A percentile compares a stretch with the other conserved stretches of the same genome.
Evolutionary conservation across 768 basidiomycete species (phyloP).

Genomic region (Crassisporium funariophilum): DNA sequence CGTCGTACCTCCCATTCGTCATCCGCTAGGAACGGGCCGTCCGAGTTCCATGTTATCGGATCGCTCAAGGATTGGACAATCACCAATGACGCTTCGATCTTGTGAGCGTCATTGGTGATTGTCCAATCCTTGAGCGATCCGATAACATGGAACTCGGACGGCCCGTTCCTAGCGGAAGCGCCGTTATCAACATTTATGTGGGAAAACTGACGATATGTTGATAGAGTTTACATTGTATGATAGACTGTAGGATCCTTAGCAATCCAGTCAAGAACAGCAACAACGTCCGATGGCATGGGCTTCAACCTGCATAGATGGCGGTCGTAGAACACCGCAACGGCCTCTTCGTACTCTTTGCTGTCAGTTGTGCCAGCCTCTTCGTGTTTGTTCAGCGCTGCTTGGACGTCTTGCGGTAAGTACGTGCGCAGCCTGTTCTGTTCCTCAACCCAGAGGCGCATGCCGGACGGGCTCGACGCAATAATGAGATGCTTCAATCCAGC

Average conservation of each 20-base stretch:
- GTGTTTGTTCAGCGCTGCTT: constrained; percentile 42
- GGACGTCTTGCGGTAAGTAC: constrained; percentile 41
- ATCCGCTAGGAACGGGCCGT: not conserved
- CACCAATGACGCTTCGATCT: no score
- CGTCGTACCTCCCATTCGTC: not conserved
- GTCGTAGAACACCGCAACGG: constrained; percentile 42
- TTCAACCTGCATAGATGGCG: constrained; percentile 45
- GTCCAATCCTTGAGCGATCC: not conserved
- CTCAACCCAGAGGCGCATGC: constrained; percentile 42
- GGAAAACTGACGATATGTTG: not conserved
- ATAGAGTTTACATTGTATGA: not conserved
- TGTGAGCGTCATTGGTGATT: not conserved
- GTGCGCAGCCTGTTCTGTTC: constrained; percentile 14
- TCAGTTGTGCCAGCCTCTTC: constrained; percentile 47
- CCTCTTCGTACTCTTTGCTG: constrained; percentile 46
- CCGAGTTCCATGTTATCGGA: no score
- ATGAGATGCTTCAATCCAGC: constrained; percentile 47
- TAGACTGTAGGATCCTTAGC: not conserved
- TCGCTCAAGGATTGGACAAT: no score
- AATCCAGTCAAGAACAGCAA: constrained; percentile 2
- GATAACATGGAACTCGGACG: not conserved
- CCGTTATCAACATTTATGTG: not conserved
- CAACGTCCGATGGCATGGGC: constrained; percentile 29
- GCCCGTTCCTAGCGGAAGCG: not conserved
- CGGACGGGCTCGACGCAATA: constrained; percentile 46